These are phyloP conservation scores for Scheffersomyces amazonensis DNA, from an alignment of 805 yeast species.

Conservation along the genomic window DNA sequence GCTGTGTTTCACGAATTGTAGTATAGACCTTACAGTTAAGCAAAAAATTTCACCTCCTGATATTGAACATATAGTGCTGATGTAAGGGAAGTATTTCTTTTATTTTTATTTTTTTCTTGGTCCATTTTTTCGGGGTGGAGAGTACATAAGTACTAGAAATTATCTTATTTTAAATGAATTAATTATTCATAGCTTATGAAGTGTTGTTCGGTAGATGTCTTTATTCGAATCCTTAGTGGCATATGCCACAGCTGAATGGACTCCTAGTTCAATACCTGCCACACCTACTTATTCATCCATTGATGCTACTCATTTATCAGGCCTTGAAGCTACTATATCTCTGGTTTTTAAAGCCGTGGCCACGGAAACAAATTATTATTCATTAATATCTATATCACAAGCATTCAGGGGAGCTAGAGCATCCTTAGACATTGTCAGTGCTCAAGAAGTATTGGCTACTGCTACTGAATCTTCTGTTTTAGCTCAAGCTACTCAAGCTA, in stretches of 20 bases:
- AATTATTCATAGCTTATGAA: too few species aligned
- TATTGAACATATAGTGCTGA: too few species aligned
- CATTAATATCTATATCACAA: conserved; percentile 19
- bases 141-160: too few species aligned
- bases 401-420: conserved; percentile 33
- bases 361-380: conserved; percentile 18
- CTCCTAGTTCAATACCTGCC: conserved; percentile 23
- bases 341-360: conserved; percentile 12
- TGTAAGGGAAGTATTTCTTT: too few species aligned
- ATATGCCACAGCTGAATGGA: conserved; percentile 12
- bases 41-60: too few species aligned
- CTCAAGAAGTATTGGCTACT: conserved; percentile 35
- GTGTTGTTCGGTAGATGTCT: too few species aligned
- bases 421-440: conserved; percentile 31
- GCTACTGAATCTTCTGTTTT: conserved; percentile 27
- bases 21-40: too few species aligned
- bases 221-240: neutral
- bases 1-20: too few species aligned
- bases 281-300: conserved; percentile 22
- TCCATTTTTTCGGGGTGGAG: too few species aligned
- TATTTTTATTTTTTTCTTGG: too few species aligned
- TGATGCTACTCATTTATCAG: conserved; percentile 20
- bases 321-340: conserved; percentile 12
- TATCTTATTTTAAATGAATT: too few species aligned
- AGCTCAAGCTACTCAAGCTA: conserved; percentile 30